Evolutionary conservation across 139 green algal genomes (phyloP).

Genomic region (Astrephomene gubernaculifera): DNA sequence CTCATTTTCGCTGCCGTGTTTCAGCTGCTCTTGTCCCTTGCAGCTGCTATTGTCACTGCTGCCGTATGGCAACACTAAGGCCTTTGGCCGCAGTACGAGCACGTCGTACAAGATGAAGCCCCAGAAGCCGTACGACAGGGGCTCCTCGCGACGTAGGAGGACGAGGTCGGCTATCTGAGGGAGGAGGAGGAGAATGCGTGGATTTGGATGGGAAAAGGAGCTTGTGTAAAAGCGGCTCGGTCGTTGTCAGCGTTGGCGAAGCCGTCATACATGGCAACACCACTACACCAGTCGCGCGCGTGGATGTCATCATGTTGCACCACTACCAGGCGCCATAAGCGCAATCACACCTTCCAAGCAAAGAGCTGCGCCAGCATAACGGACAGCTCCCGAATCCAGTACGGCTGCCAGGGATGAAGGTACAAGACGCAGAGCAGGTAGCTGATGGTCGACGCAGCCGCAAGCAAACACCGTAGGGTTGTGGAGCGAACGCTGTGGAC

Average conservation of each 20-base stretch:
- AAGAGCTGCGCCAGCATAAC: constrained; percentile 31
- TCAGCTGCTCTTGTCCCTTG: too few relatives aligned
- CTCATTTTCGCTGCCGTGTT: too few relatives aligned
- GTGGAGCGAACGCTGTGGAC: neutral
- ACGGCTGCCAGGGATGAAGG: constrained; percentile 14
- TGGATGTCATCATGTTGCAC: too few relatives aligned
- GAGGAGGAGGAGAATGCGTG: neutral
- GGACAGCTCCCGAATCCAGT: constrained; percentile 30
- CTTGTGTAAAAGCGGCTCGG: too few relatives aligned
- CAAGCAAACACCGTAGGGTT: neutral
- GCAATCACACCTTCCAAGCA: neutral
- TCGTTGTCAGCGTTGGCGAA: too few relatives aligned
- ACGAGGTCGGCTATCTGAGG: neutral
- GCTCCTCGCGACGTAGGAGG: neutral
- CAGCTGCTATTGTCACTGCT: neutral
- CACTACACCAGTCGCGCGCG: too few relatives aligned
- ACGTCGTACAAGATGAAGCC: constrained; percentile 14
- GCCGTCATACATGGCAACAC: too few relatives aligned
- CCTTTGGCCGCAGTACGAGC: constrained; percentile 7
- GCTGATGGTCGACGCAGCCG: too few relatives aligned
- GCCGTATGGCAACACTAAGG: neutral
- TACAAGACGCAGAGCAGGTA: neutral
- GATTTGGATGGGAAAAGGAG: neutral
- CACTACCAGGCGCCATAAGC: neutral
- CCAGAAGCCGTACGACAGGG: neutral